phyloP scores from a whole-genome alignment of 768 basidiomycete species.

The Mycena rosella region DNA sequence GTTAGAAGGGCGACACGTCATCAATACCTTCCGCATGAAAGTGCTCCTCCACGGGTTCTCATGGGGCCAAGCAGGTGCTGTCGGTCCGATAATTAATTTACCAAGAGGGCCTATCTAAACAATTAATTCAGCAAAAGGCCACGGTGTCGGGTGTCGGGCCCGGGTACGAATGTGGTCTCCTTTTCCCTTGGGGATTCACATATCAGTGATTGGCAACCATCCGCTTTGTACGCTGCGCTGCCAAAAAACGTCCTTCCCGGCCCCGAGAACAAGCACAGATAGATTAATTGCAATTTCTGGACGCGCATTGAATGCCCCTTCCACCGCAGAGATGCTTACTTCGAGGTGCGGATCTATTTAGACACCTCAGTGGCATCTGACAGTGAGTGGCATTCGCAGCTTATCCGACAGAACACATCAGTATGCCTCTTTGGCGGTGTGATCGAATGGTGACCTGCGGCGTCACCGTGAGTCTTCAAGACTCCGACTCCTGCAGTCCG shows the following conservation, averaged over 20 bases:
- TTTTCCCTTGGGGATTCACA: neutral
- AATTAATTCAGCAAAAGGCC: neutral
- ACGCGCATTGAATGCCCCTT: too few relatives aligned
- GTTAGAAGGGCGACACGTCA: conserved; percentile 1
- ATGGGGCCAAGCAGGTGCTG: too few relatives aligned
- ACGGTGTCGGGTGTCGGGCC: neutral
- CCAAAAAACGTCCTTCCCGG: neutral
- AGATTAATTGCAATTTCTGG: too few relatives aligned
- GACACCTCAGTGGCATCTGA: conserved; percentile 4
- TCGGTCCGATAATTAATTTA: neutral
- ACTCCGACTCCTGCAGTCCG: neutral
- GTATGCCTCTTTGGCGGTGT: neutral
- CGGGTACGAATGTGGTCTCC: too few relatives aligned
- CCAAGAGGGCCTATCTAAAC: too few relatives aligned
- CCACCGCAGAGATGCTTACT: neutral
- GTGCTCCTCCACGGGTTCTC: too few relatives aligned
- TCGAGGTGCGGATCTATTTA: conserved; percentile 6
- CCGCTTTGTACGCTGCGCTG: neutral
- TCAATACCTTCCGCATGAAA: conserved; percentile 5
- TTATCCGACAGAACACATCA: conserved; percentile 22
- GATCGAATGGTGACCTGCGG: neutral
- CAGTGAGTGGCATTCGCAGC: conserved; percentile 15
- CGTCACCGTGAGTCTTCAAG: neutral
- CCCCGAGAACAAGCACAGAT: neutral
- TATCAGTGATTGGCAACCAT: neutral